phyloP scores from a whole-genome alignment of 768 basidiomycete species.

The Psilocybe sp. region DNA sequence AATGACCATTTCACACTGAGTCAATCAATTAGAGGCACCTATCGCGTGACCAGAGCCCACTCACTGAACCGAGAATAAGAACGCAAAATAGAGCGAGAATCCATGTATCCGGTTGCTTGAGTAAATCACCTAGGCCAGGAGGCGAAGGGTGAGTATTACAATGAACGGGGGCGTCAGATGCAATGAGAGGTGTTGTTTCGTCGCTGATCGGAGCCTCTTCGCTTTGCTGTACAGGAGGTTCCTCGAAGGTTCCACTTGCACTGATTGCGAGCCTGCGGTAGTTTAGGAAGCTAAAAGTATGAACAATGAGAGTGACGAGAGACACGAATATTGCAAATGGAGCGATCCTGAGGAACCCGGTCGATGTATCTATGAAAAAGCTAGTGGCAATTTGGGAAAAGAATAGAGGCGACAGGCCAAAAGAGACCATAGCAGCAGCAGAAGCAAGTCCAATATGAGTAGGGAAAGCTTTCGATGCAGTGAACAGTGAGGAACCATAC shows the following conservation, averaged over 20 bases:
- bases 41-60: slow-evolving; percentile 22
- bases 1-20: slow-evolving; percentile 76
- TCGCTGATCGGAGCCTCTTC: slow-evolving; percentile 5
- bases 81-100: slow-evolving; percentile 48
- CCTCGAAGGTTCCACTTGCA: background rate
- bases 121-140: slow-evolving; percentile 35
- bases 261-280: slow-evolving; percentile 22
- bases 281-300: slow-evolving; percentile 51
- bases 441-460: slow-evolving; percentile 61
- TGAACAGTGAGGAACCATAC: slow-evolving; percentile 74
- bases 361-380: slow-evolving; percentile 50
- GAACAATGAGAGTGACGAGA: slow-evolving; percentile 45
- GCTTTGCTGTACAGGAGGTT: background rate
- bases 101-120: slow-evolving; percentile 65
- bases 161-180: too few relatives aligned
- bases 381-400: slow-evolving; percentile 62
- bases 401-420: slow-evolving; percentile 80
- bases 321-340: slow-evolving; percentile 58
- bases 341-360: slow-evolving; percentile 41
- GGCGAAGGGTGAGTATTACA: background rate
- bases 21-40: background rate
- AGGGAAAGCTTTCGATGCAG: slow-evolving; percentile 71
- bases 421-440: slow-evolving; percentile 67
- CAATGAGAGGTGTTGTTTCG: slow-evolving; percentile 26
- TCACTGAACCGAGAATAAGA: slow-evolving; percentile 65